Percentiles rank a stretch among this genome's conserved stretches.
These are phyloP conservation scores for Rhytidhysteron rufulum DNA, from an alignment of 2,329 filamentous ascomycete genomes.

Conservation along the genomic window DNA sequence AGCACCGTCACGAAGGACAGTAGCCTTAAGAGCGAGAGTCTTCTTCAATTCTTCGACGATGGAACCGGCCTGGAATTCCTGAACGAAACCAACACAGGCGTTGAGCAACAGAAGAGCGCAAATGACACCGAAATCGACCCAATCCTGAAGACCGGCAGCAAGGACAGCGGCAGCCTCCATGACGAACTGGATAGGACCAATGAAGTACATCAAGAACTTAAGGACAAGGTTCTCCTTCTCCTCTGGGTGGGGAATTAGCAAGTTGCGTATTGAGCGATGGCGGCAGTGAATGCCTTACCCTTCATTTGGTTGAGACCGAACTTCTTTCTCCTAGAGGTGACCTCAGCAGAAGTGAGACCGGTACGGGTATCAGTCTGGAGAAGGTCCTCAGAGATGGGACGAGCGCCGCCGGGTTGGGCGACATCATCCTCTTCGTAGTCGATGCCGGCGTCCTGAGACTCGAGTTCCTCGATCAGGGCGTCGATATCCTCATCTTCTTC, in stretches of 20 bases:
- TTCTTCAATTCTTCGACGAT: constrained; percentile 91
- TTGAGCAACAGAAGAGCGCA: constrained; percentile 79
- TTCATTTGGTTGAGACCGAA: constrained; percentile 87
- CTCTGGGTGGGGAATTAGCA: constrained; percentile 43
- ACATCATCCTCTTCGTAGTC: constrained; percentile 62
- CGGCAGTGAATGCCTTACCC: too few relatives aligned
- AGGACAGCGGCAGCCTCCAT: constrained; percentile 85
- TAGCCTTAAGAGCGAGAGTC: constrained; percentile 81
- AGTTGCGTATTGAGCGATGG: constrained; percentile 6
- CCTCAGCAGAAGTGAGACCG: constrained; percentile 71
- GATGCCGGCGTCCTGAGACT: constrained; percentile 71
- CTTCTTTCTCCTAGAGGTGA: constrained; percentile 60
- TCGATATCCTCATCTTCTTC: constrained; percentile 83
- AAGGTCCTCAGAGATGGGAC: constrained; percentile 67
- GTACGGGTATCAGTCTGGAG: constrained; percentile 70
- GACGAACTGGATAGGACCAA: constrained; percentile 88
- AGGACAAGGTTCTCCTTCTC: constrained; percentile 81
- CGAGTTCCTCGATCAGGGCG: constrained; percentile 80
- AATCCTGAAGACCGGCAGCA: constrained; percentile 79
- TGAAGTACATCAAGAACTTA: constrained; percentile 79
- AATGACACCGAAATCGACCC: constrained; percentile 93
- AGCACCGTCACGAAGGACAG: constrained; percentile 76
- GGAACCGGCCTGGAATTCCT: constrained; percentile 85
- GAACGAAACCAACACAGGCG: constrained; percentile 79
- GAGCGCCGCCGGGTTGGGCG: constrained; percentile 51